A percentile compares a stretch with the other conserved stretches of the same genome.
Conservation (phyloP, 2,329 filamentous ascomycete genomes). For the Thermothelomyces thermophilus region DNA sequence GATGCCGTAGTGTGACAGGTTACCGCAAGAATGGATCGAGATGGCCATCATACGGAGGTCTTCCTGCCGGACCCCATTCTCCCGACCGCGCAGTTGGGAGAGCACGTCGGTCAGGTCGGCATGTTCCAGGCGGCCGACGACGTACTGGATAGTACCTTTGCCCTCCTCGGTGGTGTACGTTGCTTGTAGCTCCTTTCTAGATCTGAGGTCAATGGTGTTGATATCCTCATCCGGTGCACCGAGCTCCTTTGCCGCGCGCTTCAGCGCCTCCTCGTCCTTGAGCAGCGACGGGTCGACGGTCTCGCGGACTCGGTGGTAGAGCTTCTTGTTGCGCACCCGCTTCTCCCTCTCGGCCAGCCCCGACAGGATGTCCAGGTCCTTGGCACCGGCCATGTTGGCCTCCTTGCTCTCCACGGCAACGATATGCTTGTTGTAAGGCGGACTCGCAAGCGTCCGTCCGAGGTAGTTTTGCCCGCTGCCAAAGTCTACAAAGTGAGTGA, state of each 20-base stretch:
- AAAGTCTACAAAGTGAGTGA: slow-evolving; percentile 91
- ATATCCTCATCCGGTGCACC: slow-evolving; percentile 26
- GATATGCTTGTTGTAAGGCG: slow-evolving; percentile 79
- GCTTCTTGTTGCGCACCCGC: slow-evolving; percentile 76
- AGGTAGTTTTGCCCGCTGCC: slow-evolving; percentile 96
- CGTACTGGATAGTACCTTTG: slow-evolving; percentile 67
- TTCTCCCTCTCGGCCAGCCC: slow-evolving; percentile 67
- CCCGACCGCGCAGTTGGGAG: slow-evolving; percentile 48
- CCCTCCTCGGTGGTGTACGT: slow-evolving; percentile 53
- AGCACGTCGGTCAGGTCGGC: slow-evolving; percentile 65
- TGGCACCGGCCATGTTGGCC: slow-evolving; percentile 80
- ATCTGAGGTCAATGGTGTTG: slow-evolving; percentile 42
- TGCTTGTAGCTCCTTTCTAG: slow-evolving; percentile 42
- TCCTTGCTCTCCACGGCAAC: slow-evolving; percentile 85
- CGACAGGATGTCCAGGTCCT: slow-evolving; percentile 74
- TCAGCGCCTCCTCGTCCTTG: slow-evolving; percentile 36
- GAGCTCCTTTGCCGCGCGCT: slow-evolving; percentile 30
- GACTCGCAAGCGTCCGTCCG: slow-evolving; percentile 75
- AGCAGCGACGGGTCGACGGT: slow-evolving; percentile 35
- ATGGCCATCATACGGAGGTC: slow-evolving; percentile 68
- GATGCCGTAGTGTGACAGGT: slow-evolving; percentile 91
- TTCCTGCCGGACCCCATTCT: slow-evolving; percentile 28
- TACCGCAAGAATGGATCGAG: slow-evolving; percentile 94
- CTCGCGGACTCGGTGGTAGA: slow-evolving; percentile 52
- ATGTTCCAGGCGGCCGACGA: slow-evolving; percentile 66